Evolutionary conservation across 306 rosid genomes (phyloP).

Genomic region (Urtica urens): DNA sequence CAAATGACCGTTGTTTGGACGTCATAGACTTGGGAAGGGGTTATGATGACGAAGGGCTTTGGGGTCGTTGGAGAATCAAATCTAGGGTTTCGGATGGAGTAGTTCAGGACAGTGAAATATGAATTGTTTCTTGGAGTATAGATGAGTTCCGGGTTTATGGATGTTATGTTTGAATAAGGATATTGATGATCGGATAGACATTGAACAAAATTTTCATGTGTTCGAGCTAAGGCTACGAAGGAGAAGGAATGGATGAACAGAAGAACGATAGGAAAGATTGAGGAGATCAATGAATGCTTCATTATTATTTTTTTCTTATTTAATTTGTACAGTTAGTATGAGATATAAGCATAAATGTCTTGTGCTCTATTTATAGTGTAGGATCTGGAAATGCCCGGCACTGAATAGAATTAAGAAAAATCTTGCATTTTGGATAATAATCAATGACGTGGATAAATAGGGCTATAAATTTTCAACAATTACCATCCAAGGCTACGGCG

Average conservation of each 20-base stretch:
- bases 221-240: not conserved
- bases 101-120: slow-evolving; percentile 18
- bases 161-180: not conserved
- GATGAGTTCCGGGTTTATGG: not conserved
- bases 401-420: no score
- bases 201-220: slow-evolving; percentile 5
- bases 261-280: not conserved
- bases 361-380: not conserved
- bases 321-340: no score
- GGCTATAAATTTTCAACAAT: no score
- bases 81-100: slow-evolving; percentile 27
- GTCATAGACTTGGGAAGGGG: slow-evolving; percentile 21
- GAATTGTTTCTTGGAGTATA: slow-evolving; percentile 11
- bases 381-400: no score
- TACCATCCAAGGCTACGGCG: no score
- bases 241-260: not conserved
- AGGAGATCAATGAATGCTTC: not conserved
- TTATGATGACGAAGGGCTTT: slow-evolving; percentile 34
- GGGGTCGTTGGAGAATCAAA: slow-evolving; percentile 23
- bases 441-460: no score
- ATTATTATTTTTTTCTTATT: not conserved
- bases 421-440: no score
- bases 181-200: not conserved
- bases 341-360: no score
- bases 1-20: slow-evolving; percentile 23